Evolutionary conservation across 257 asterid genomes (phyloP).

Genomic region (Oldenlandia corymbosa): DNA sequence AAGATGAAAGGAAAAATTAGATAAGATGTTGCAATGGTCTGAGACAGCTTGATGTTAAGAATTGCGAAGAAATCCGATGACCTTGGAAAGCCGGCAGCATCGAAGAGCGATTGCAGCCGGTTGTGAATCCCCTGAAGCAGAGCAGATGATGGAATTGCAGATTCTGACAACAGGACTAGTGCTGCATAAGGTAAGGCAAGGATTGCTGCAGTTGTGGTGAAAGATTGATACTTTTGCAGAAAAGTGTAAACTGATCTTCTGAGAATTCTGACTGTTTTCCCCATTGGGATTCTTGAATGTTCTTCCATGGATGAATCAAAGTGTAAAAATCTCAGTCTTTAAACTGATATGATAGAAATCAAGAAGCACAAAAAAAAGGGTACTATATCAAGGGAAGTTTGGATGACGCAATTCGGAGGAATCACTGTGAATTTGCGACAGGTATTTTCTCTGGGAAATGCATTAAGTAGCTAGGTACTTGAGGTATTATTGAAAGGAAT

Average conservation of each 20-base stretch:
- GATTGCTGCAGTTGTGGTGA: slow-evolving; percentile 52
- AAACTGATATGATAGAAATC: too few species aligned
- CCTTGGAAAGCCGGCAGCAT: slow-evolving; percentile 70
- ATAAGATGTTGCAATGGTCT: slow-evolving; percentile 42
- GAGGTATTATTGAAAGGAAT: too few species aligned
- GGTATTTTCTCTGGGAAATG: too few species aligned
- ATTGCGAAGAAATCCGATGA: slow-evolving; percentile 50
- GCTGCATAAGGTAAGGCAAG: slow-evolving; percentile 66
- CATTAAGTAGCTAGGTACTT: too few species aligned
- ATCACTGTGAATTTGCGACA: too few species aligned
- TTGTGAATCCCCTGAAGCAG: slow-evolving; percentile 38
- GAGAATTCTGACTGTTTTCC: slow-evolving; percentile 36
- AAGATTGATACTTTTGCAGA: slow-evolving; percentile 52
- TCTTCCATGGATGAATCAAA: slow-evolving; percentile 19
- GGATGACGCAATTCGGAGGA: too few species aligned
- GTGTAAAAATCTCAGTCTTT: too few species aligned
- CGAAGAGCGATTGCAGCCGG: slow-evolving; percentile 43
- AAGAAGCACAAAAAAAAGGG: background rate
- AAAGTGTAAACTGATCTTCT: slow-evolving; percentile 66
- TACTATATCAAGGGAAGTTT: slow-evolving; percentile 11
- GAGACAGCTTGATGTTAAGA: slow-evolving; percentile 66
- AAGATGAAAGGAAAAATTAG: slow-evolving; percentile 54
- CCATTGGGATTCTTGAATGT: slow-evolving; percentile 31
- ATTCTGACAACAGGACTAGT: slow-evolving; percentile 46
- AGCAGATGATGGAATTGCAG: slow-evolving; percentile 38